A percentile compares a stretch with the other conserved stretches of the same genome.
These are phyloP conservation scores for Ochetophila trinervis DNA, from an alignment of 306 rosid genomes.

Conservation along the genomic window DNA sequence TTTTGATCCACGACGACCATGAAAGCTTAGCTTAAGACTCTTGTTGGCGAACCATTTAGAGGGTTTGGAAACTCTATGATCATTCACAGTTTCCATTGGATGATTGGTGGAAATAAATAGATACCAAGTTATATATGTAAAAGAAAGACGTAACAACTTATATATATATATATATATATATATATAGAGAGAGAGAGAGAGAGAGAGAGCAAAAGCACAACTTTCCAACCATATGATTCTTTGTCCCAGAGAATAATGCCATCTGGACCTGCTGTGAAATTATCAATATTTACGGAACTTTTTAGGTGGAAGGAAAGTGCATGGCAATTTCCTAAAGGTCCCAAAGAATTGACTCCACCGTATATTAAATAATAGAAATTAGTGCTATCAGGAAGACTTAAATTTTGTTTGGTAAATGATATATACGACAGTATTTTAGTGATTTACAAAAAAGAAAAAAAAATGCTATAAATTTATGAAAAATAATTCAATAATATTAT, in stretches of 20 bases:
- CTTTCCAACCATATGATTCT: neutral
- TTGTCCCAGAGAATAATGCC: neutral
- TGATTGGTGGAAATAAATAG: neutral
- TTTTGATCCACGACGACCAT: constrained; percentile 31
- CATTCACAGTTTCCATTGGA: constrained; percentile 30
- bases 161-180: neutral
- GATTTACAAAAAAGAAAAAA: no score
- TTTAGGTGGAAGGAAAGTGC: constrained; percentile 31
- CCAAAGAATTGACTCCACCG: constrained; percentile 3
- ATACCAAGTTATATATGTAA: no score
- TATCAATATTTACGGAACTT: no score
- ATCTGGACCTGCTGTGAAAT: neutral
- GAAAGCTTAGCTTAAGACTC: constrained; percentile 31
- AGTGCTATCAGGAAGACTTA: no score
- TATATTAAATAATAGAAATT: no score
- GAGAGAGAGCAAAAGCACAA: no score
- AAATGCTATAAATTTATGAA: no score
- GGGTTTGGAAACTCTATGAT: constrained; percentile 28
- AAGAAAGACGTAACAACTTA: neutral
- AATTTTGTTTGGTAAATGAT: no score
- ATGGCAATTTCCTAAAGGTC: constrained; percentile 30
- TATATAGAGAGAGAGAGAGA: neutral
- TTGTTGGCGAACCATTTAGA: constrained; percentile 63
- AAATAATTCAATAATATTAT: no score
- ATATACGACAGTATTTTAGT: no score